Evolutionary conservation across 1,139 yeast species (phyloP).

Genomic region (Pichia kudriavzevii): DNA sequence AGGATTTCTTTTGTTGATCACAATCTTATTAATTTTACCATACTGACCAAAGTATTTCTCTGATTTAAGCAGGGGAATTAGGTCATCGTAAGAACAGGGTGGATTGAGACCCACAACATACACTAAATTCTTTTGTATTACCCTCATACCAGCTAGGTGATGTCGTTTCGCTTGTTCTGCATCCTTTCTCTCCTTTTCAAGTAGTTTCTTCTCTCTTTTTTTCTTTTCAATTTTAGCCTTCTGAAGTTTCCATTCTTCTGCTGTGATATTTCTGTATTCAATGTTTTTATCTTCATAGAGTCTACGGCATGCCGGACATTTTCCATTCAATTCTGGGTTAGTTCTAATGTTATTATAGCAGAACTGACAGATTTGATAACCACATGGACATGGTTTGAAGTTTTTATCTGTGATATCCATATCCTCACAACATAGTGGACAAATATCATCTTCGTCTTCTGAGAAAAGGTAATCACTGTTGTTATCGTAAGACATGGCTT

Average conservation of each 20-base stretch:
- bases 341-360: constrained; percentile 95
- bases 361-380: constrained; percentile 96
- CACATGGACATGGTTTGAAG: constrained; percentile 98
- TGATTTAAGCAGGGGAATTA: constrained; percentile 74
- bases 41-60: constrained; percentile 97
- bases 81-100: constrained; percentile 80
- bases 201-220: constrained; percentile 79
- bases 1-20: constrained; percentile 75
- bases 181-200: constrained; percentile 88
- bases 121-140: constrained; percentile 93
- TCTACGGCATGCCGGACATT: constrained; percentile 97
- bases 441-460: constrained; percentile 66
- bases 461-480: constrained; percentile 48
- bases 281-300: constrained; percentile 89
- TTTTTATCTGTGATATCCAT: constrained; percentile 94
- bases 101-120: constrained; percentile 96
- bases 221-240: constrained; percentile 73
- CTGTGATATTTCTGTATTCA: constrained; percentile 72
- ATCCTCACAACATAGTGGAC: constrained; percentile 95
- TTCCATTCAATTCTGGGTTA: constrained; percentile 89
- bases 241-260: constrained; percentile 78
- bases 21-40: constrained; percentile 91
- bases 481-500: constrained; percentile 28
- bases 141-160: constrained; percentile 94
- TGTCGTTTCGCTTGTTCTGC: constrained; percentile 83